A percentile compares a stretch with the other conserved stretches of the same genome.
These are phyloP conservation scores for Pyracantha coccinea DNA, from an alignment of 331 rosid species.

Conservation along the genomic window DNA sequence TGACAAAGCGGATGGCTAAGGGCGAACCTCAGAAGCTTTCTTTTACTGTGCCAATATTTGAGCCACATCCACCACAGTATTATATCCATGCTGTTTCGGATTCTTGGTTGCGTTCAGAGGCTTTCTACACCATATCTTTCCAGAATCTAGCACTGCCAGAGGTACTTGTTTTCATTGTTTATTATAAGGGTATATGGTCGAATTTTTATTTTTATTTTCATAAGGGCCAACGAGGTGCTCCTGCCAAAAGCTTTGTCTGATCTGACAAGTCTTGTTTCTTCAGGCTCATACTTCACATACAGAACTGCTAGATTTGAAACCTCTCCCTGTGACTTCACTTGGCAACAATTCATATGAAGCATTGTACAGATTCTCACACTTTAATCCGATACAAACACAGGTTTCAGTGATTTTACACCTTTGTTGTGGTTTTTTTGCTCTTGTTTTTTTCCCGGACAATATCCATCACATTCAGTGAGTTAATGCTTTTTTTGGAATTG, in stretches of 20 bases:
- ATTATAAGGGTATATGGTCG: not conserved
- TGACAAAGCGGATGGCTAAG: constrained; percentile 81
- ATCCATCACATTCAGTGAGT: constrained; percentile 4
- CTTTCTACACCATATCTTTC: constrained; percentile 89
- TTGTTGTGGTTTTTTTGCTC: not conserved
- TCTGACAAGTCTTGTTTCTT: constrained; percentile 17
- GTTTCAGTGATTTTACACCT: constrained; percentile 28
- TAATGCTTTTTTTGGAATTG: constrained; percentile 21
- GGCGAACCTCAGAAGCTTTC: constrained; percentile 87
- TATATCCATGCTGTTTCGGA: constrained; percentile 92
- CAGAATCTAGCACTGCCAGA: constrained; percentile 82
- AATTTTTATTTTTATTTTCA: not conserved
- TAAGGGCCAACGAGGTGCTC: not conserved
- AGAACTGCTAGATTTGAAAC: constrained; percentile 92
- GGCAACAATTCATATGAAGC: constrained; percentile 66
- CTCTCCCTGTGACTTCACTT: constrained; percentile 82
- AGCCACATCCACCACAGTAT: constrained; percentile 98
- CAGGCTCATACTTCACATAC: constrained; percentile 84
- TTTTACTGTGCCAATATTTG: constrained; percentile 95
- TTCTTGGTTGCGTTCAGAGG: constrained; percentile 90
- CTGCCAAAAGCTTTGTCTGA: constrained; percentile 24
- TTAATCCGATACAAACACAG: constrained; percentile 98
- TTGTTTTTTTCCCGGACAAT: no score
- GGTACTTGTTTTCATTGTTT: constrained; percentile 31
- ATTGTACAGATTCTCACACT: constrained; percentile 79